Base-by-base conservation (phyloP, 257 asterid species). In the Scutellaria minor region DNA sequence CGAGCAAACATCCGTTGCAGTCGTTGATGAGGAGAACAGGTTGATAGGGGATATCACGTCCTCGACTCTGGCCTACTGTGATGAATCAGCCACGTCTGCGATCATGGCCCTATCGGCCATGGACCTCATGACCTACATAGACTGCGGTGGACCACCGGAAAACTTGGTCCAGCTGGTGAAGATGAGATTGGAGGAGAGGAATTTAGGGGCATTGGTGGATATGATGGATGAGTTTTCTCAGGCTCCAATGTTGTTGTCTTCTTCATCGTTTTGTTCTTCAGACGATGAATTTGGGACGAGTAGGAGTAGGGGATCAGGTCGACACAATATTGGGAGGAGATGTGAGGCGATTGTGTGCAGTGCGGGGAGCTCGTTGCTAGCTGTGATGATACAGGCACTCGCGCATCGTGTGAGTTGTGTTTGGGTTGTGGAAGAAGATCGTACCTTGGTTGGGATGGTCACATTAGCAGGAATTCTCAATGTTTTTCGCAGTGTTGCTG, bases 21-120 rank as follows among this genome's bases (percentile, higher is more conserved):
- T 92, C 27, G 76, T 92, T 2, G 91, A 90, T 11, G 96, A 78
- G 62, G 79, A 76, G 22, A 73, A 80, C 48, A 63, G 80, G 37
- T 68, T 90, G 82, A 75, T 92, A 1, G 98, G 98, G 0, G 98
- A 92, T 56, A 88, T 92, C 83, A 88, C 96, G 0, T 92, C 96
- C 8, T 73, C 59, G 62, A 75, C 88, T 45, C 95, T 92, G 6
- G 90, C 98, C 40, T 78, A 82, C 61, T 92, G 91, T 20, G 88
- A 90, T 27, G 95, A 92, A 78, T 79, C 89, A 0, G 90, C 83
- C 52, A 92, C 93, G 9, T 79, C 90, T 0, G 94, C 96, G 1
- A 84, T 90, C 6, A 66, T 79, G 69, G 75, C 90, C 9, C 89
- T 92, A 51, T 85, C 96, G 1, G 96, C 91, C 0, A 83, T 85